Evolutionary conservation across 176 grass and related monocot genomes (phyloP).

Genomic region (Puya raimondii): DNA sequence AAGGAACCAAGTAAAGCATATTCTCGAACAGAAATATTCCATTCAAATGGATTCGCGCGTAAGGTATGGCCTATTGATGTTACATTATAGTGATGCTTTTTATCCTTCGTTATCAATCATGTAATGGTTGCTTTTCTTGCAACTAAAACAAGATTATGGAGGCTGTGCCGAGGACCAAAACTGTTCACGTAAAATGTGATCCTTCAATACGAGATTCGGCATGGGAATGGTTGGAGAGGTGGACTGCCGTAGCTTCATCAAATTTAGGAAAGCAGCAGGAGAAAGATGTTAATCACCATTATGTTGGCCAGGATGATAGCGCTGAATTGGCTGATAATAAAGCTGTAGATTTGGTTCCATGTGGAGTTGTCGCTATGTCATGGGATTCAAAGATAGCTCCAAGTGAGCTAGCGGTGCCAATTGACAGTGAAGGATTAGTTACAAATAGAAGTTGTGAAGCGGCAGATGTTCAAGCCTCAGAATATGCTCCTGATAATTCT

Average conservation of each 20-base stretch:
- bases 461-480: neutral
- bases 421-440: neutral
- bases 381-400: constrained; percentile 5
- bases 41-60: constrained; percentile 17
- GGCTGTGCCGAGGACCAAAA: constrained; percentile 7
- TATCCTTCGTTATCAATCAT: neutral
- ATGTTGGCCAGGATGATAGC: neutral
- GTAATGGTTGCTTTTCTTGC: neutral
- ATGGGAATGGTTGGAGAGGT: constrained; percentile 25
- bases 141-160: constrained; percentile 20
- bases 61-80: constrained; percentile 13
- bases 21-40: constrained; percentile 8
- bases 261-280: neutral
- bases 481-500: constrained; percentile 6
- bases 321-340: neutral
- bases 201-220: constrained; percentile 15
- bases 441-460: neutral
- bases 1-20: neutral
- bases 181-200: constrained; percentile 17
- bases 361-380: neutral
- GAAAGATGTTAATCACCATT: neutral
- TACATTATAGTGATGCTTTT: neutral
- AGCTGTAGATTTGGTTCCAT: neutral
- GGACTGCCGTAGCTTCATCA: constrained; percentile 8
- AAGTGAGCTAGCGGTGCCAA: neutral